A percentile compares a stretch with the other conserved stretches of the same genome.
Conservation (phyloP, 2,329 filamentous ascomycete species). For the Fusarium sp. region DNA sequence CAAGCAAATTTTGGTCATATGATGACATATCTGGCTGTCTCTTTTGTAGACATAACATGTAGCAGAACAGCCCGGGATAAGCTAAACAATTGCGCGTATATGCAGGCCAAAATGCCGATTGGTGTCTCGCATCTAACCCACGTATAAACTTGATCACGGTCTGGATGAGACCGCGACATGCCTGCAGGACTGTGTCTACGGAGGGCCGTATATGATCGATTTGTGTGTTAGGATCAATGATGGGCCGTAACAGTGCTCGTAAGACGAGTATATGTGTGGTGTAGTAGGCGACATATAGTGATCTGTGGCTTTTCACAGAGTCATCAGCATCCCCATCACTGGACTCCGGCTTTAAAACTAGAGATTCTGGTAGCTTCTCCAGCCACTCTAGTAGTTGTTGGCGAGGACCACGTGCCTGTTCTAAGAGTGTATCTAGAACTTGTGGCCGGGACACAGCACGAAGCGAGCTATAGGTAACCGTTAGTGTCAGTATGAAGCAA, state of each 20-base stretch:
- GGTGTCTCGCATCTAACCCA: not conserved
- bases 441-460: slow-evolving; percentile 4
- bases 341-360: rapidly evolving
- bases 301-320: slow-evolving; percentile 8
- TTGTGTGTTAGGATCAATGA: not conserved
- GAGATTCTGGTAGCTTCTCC: not conserved
- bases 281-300: slow-evolving; percentile 13
- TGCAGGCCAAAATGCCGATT: slow-evolving; percentile 8
- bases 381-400: slow-evolving; percentile 15
- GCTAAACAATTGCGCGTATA: slow-evolving; percentile 7
- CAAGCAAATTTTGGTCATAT: slow-evolving; percentile 10
- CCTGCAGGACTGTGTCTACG: slow-evolving; percentile 9
- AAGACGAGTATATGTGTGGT: slow-evolving; percentile 1
- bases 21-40: not conserved
- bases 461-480: not conserved
- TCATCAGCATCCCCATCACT: slow-evolving; percentile 2
- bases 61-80: slow-evolving; percentile 8
- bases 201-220: not conserved
- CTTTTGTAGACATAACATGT: slow-evolving; percentile 13
- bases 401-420: not conserved
- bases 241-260: not conserved
- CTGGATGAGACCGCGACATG: not conserved
- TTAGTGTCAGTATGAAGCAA: not conserved
- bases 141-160: slow-evolving; percentile 17
- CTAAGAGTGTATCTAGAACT: not conserved